Conservation (phyloP, 2,329 filamentous ascomycete species). For the Colletotrichum sp. region DNA sequence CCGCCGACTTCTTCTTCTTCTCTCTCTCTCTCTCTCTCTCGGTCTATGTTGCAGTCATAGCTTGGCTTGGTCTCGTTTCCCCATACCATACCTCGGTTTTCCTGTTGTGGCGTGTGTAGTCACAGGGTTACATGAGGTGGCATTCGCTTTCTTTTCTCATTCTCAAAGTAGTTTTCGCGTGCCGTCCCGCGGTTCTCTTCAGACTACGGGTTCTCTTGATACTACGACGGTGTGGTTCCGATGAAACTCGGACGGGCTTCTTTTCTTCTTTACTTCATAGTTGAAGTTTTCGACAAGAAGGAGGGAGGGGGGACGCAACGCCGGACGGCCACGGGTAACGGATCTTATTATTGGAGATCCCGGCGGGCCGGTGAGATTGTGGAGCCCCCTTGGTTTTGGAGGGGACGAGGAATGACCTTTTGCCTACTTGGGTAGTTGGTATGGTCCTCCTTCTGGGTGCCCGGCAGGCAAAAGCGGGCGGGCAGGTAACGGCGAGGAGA, state of each 20-base stretch:
- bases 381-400: background rate
- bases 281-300: background rate
- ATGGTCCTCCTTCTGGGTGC: background rate
- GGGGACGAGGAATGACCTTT: background rate
- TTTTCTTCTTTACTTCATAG: background rate
- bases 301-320: background rate
- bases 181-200: background rate
- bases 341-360: constrained; percentile 7
- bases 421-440: background rate
- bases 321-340: background rate
- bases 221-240: background rate
- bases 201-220: background rate
- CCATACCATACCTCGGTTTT: background rate
- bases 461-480: background rate
- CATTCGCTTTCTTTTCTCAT: background rate
- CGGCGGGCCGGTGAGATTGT: background rate
- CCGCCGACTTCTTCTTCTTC: background rate
- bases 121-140: background rate
- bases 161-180: background rate
- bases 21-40: background rate
- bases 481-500: background rate
- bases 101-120: background rate
- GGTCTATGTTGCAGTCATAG: background rate
- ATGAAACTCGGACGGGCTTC: background rate
- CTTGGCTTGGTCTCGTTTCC: background rate